Base-by-base conservation (phyloP, 164 flowering plant species). In the Macadamia integrifolia region DNA sequence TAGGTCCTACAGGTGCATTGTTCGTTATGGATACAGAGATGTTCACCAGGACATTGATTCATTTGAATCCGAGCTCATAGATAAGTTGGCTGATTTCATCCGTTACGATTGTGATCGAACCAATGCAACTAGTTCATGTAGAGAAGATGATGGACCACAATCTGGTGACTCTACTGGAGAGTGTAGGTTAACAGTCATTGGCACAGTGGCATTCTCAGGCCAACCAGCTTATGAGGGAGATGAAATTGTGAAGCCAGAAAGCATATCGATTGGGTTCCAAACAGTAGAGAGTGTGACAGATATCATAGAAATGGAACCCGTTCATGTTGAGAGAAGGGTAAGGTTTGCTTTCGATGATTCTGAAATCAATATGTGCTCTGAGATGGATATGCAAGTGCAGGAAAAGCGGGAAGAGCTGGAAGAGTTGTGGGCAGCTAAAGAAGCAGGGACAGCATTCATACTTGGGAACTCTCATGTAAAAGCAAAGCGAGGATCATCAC, bases 1-100 rank as follows among this genome's bases (percentile, higher is more conserved):
- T 69, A 84, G 94, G 11, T 87, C 91, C 14, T 92, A 92, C 72
- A 71, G 98, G 71, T 92, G 98, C 85, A 92, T 90, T 50, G 84
- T 90, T 52, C 88, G 96, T 4, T 92, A 92, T 67, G 98, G 98
- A 29, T 92, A 92, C 78, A 89, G 94, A 6, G 98, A 92, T 71
- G 91, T 90, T 61, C 96, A 88, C 74, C 94, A 88, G 70, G 98
- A 92, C 64, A 81, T 88, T 11, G 85, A 90, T 62, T 88, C 92
- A 11, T 92, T 92, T 58, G 98, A 92, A 72, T 66, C 91, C 0
- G 90, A 90, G 58, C 90, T 92, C 9, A 85, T 88, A 12, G 78
- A 70, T 8, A 74, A 71, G 68, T 80, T 90, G 61, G 87, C 87
- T 14, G 88, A 82, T 62, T 92, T 88, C 80, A 88, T 92, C 66